Base-by-base conservation (phyloP, 2,329 filamentous ascomycete genomes). In the Pestalotiopsis sp. region DNA sequence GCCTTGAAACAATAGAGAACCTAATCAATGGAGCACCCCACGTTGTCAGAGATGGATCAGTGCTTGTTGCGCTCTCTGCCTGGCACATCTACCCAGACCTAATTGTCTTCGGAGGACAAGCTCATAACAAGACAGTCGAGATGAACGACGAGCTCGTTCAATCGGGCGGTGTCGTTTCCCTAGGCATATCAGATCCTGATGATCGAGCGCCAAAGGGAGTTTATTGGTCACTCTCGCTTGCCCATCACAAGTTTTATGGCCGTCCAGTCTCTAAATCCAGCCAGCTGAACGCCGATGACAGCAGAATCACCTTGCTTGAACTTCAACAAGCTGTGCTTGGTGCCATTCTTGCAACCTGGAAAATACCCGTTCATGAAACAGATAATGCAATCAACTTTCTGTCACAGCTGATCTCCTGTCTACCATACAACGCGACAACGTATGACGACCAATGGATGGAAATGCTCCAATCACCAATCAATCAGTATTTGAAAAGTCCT, bases 11-110 rank as follows among this genome's bases (percentile, higher is more conserved):
- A 3, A 65, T 68, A 63, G 68, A 71, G 52, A 39, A 64, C 4
- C 66, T 71, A 4, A 61, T 71, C 25, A 61, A 31, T 12, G 70
- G 70, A n/a, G 20, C 52, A 17, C 68, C 68, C n/a, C 61, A 68
- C 27, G 59, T 38, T 4, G 59, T 68, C 23, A n/a, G 58, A 13
- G 61, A 69, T 25, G 70, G 66, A n/a, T 45, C 68, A 9, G 64
- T 69, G 4, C 65, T 71, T 17, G 38, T 69, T 1, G 70, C 56
- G 2, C 64, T 71, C 41, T 68, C 66, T 3, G 66, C 70, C n/a
- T 71, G 70, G 70, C 70, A 71, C 23, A 65, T 71, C 27, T 71
- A 59, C 39, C 70, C 68, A 6, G 65, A 67, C 23, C 67, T 69
- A 57, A 38, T 69, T 4, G 67, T 69, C 17, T 71, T 71, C 41